phyloP scores from a whole-genome alignment of 1,139 yeast species.

The Zygosaccharomyces sapae region DNA sequence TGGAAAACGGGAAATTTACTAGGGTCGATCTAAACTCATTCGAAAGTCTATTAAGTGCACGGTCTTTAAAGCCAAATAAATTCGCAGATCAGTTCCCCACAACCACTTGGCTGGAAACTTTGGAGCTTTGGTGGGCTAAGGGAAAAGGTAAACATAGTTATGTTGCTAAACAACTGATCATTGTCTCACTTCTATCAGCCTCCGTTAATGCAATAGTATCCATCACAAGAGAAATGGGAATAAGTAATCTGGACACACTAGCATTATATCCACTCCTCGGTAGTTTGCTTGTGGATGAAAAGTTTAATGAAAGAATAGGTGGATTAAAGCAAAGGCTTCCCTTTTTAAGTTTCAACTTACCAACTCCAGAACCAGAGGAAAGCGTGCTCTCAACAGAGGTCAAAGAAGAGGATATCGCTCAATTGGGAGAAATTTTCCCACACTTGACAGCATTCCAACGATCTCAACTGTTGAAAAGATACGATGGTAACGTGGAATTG shows the following conservation, averaged over 20 bases:
- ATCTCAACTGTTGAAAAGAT: conserved; percentile 43
- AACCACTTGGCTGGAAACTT: conserved; percentile 51
- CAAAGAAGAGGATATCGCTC: conserved; percentile 41
- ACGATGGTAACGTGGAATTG: conserved; percentile 52
- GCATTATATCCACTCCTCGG: conserved; percentile 51
- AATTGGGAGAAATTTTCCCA: conserved; percentile 59
- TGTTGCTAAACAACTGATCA: conserved; percentile 46
- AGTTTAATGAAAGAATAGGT: conserved; percentile 46
- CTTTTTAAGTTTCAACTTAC: conserved; percentile 27
- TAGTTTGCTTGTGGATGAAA: conserved; percentile 49
- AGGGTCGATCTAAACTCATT: conserved; percentile 44
- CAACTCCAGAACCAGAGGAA: conserved; percentile 4
- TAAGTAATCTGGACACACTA: conserved; percentile 43
- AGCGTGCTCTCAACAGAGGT: conserved; percentile 4
- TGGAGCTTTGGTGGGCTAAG: conserved; percentile 54
- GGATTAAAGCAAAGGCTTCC: conserved; percentile 22
- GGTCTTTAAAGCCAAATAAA: conserved; percentile 17
- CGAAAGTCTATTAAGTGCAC: conserved; percentile 40
- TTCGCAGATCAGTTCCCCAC: conserved; percentile 56
- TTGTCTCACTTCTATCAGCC: conserved; percentile 50
- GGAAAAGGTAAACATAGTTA: conserved; percentile 53
- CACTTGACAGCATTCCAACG: conserved; percentile 46
- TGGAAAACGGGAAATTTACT: conserved; percentile 46
- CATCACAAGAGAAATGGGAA: conserved; percentile 44
- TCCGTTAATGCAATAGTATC: conserved; percentile 45